A percentile compares a stretch with the other conserved stretches of the same genome.
Conservation (phyloP, 2,329 filamentous ascomycete genomes). For the Beauveria caledonica region DNA sequence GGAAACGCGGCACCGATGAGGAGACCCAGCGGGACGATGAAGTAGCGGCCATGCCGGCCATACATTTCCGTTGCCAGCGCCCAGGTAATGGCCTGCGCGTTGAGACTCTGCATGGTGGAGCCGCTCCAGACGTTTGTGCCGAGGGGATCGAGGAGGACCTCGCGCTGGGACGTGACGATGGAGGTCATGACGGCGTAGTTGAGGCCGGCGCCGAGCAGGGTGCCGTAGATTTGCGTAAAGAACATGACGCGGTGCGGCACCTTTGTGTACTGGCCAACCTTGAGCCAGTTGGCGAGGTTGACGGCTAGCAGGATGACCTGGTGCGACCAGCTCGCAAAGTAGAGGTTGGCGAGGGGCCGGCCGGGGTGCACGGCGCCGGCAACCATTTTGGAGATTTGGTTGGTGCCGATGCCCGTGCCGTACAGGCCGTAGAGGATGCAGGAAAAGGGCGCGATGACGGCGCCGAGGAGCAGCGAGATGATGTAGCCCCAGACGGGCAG, state of each 20-base stretch:
- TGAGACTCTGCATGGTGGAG: conserved; percentile 37
- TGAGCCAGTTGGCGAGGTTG: conserved; percentile 23
- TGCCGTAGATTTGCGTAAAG: conserved; percentile 32
- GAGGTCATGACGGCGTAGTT: conserved; percentile 39
- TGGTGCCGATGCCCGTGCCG: conserved; percentile 16
- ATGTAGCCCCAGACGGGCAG: conserved; percentile 30
- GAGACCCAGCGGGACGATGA: conserved; percentile 30
- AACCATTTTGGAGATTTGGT: conserved; percentile 32
- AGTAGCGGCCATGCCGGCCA: conserved; percentile 27
- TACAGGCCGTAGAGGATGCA: conserved; percentile 22
- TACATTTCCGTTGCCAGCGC: conserved; percentile 35
- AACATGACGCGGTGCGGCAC: conserved; percentile 32
- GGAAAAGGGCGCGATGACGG: conserved; percentile 29
- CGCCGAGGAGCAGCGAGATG: conserved; percentile 23
- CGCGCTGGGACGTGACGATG: conserved; percentile 34
- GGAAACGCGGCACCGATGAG: conserved; percentile 35
- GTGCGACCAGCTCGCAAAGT: conserved; percentile 29
- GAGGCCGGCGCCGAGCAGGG: conserved; percentile 32
- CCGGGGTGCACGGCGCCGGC: conserved; percentile 37
- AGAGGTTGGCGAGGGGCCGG: conserved; percentile 33
- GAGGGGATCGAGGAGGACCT: conserved; percentile 32
- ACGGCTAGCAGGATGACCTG: conserved; percentile 26
- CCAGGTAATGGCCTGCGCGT: conserved; percentile 26
- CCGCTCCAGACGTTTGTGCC: conserved; percentile 40
- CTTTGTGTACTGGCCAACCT: conserved; percentile 30